These are phyloP conservation scores for Mycena maculata DNA, from an alignment of 768 basidiomycete genomes.

Conservation along the genomic window DNA sequence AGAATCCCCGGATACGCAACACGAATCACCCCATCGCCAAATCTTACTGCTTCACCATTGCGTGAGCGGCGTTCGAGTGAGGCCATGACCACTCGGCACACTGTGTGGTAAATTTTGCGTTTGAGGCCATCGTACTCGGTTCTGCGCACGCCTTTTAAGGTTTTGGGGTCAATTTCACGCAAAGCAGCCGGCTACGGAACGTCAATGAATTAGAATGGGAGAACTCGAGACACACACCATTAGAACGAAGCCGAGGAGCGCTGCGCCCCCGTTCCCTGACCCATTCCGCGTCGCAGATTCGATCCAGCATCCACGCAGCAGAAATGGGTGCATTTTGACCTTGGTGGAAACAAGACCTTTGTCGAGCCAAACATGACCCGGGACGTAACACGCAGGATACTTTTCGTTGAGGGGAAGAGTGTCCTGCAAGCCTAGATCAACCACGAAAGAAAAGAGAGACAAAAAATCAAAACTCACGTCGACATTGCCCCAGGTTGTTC, in stretches of 20 bases:
- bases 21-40: conserved; percentile 27
- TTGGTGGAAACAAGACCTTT: conserved; percentile 36
- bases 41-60: conserved; percentile 26
- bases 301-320: conserved; percentile 33
- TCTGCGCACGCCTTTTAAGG: conserved; percentile 1
- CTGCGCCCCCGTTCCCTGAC: conserved; percentile 37
- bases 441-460: not conserved
- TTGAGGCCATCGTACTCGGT: conserved; percentile 19
- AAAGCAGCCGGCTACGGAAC: conserved; percentile 3
- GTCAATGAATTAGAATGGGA: not conserved
- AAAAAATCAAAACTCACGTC: conserved; percentile 22
- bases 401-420: conserved; percentile 6
- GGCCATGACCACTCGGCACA: conserved; percentile 25
- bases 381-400: conserved; percentile 30
- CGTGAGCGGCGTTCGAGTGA: conserved; percentile 25
- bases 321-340: conserved; percentile 36
- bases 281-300: conserved; percentile 35
- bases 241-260: conserved; percentile 32
- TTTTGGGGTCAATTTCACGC: conserved; percentile 16
- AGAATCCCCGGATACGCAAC: conserved; percentile 27
- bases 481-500: conserved; percentile 29
- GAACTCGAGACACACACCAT: conserved; percentile 20
- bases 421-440: not conserved
- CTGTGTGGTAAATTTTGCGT: conserved; percentile 30
- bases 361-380: conserved; percentile 35